Conservation (phyloP, 2,329 filamentous ascomycete genomes). For the Sporothrix inflata region DNA sequence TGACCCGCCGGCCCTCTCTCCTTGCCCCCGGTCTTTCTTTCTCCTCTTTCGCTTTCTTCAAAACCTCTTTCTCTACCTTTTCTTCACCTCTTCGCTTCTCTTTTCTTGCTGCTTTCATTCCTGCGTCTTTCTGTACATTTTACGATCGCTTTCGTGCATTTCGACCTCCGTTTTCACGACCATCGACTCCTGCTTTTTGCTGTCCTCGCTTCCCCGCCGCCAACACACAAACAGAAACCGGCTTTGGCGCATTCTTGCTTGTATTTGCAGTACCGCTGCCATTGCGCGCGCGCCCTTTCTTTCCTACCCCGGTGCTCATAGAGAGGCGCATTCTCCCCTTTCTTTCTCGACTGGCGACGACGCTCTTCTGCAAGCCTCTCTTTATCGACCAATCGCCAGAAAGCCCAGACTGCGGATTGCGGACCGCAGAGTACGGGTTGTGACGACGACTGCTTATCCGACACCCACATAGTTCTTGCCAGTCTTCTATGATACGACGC, state of each 20-base stretch:
- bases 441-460: not conserved
- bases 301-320: not conserved
- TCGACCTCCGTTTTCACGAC: conserved; percentile 5
- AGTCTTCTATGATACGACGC: conserved; percentile 33
- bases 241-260: conserved; percentile 14
- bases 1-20: conserved; percentile 8
- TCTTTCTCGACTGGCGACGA: not conserved
- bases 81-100: not conserved
- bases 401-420: not conserved
- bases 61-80: conserved; percentile 8
- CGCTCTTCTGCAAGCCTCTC: not conserved
- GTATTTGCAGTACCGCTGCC: not conserved
- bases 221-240: not conserved
- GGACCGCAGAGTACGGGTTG: not conserved
- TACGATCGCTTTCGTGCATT: not conserved
- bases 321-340: conserved; percentile 11
- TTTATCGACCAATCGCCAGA: not conserved
- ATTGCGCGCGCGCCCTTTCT: conserved; percentile 22
- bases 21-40: conserved; percentile 21
- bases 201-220: not conserved
- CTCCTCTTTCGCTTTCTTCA: conserved; percentile 22
- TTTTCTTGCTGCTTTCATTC: conserved; percentile 11
- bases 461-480: not conserved
- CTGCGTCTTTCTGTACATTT: not conserved
- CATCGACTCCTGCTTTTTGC: not conserved